These are phyloP conservation scores for Aspergillus novofumigatus DNA, from an alignment of 2,329 filamentous ascomycete genomes.

Conservation along the genomic window DNA sequence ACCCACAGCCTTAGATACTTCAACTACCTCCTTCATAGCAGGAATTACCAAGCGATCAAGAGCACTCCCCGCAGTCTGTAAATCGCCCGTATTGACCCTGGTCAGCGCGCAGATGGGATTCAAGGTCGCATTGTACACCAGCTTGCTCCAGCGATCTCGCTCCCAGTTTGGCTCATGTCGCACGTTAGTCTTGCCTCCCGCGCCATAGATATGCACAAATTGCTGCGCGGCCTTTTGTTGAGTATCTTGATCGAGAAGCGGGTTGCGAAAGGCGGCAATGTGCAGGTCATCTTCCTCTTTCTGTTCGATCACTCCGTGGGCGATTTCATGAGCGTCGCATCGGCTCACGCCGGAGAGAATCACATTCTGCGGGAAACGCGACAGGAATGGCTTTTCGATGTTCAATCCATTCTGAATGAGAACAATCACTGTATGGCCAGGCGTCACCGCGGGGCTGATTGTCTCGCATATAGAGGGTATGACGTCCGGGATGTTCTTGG, in stretches of 20 bases:
- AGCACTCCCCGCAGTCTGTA: conserved; percentile 42
- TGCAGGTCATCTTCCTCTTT: conserved; percentile 49
- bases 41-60: conserved; percentile 49
- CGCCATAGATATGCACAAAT: conserved; percentile 49
- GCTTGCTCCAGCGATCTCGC: conserved; percentile 32
- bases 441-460: conserved; percentile 49
- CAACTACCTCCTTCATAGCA: conserved; percentile 45
- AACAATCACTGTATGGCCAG: conserved; percentile 50
- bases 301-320: conserved; percentile 49
- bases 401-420: conserved; percentile 62
- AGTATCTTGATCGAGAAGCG: neutral
- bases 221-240: conserved; percentile 15
- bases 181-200: conserved; percentile 43
- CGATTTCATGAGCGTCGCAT: conserved; percentile 49
- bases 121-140: conserved; percentile 50
- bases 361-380: conserved; percentile 49
- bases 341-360: conserved; percentile 52
- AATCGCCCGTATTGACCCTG: conserved; percentile 48
- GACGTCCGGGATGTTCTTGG: conserved; percentile 57
- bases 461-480: conserved; percentile 47
- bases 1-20: conserved; percentile 44
- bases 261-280: conserved; percentile 47
- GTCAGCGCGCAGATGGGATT: conserved; percentile 53
- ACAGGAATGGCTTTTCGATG: conserved; percentile 54
- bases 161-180: conserved; percentile 32